Percentiles rank a stretch among this genome's conserved stretches.
Evolutionary conservation across 2,329 filamentous ascomycete genomes (phyloP).

Genomic region (Aspergillus pseudotamarii): DNA sequence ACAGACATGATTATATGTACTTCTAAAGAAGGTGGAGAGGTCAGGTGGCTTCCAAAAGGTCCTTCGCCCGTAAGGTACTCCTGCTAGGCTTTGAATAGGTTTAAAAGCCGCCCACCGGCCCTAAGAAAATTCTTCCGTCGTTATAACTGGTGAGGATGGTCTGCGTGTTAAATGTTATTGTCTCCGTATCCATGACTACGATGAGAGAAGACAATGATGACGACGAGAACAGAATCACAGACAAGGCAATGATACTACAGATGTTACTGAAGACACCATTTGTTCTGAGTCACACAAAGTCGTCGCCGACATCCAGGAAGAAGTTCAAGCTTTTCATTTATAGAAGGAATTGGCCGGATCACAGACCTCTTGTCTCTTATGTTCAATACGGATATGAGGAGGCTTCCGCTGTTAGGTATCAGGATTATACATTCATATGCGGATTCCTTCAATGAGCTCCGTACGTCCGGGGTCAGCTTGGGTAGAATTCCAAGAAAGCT

Average conservation of each 20-base stretch:
- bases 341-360: background rate
- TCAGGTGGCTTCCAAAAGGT: slow-evolving; percentile 13
- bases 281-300: background rate
- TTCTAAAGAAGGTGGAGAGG: background rate
- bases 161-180: background rate
- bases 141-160: background rate
- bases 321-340: background rate
- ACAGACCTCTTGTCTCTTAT: background rate
- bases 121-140: background rate
- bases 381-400: background rate
- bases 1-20: background rate
- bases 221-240: background rate
- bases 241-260: background rate
- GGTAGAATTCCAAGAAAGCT: background rate
- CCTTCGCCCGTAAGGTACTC: slow-evolving; percentile 5
- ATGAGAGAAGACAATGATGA: background rate
- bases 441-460: background rate
- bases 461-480: background rate
- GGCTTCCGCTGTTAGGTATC: background rate
- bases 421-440: background rate
- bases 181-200: background rate
- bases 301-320: background rate
- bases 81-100: background rate
- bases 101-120: background rate
- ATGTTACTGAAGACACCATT: background rate